Evolutionary conservation across 768 basidiomycete genomes (phyloP).

Genomic region (Mycena maculata): DNA sequence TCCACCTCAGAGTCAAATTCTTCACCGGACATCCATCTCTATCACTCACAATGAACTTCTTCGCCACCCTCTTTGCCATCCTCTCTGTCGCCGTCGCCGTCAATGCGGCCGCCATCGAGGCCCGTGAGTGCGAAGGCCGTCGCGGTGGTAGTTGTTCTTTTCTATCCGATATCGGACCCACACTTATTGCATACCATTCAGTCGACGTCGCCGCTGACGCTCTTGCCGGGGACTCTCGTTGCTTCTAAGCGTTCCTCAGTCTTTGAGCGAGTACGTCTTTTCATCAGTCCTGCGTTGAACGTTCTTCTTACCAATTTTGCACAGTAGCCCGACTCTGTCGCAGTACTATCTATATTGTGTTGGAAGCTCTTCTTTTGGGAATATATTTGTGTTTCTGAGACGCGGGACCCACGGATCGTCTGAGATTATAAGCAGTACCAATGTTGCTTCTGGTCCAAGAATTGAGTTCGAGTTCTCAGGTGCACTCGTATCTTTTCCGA

Average conservation of each 20-base stretch:
- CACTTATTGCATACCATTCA: background rate
- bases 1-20: constrained; percentile 4
- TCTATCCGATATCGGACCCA: background rate
- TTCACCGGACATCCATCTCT: background rate
- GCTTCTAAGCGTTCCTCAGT: constrained; percentile 3
- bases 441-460: too few relatives aligned
- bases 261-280: background rate
- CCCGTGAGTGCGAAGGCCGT: background rate
- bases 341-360: too few relatives aligned
- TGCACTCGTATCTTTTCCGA: too few relatives aligned
- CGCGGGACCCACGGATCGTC: too few relatives aligned
- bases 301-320: too few relatives aligned
- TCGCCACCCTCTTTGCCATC: background rate
- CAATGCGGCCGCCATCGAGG: constrained; percentile 8
- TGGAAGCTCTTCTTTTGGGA: too few relatives aligned
- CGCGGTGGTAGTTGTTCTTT: constrained; percentile 4
- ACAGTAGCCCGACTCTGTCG: too few relatives aligned
- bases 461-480: too few relatives aligned
- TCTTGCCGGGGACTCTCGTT: constrained; percentile 3
- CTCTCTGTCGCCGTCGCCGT: background rate
- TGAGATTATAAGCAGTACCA: too few relatives aligned
- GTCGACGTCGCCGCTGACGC: background rate
- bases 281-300: background rate
- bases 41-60: constrained; percentile 16
- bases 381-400: too few relatives aligned